Evolutionary conservation across 2,329 filamentous ascomycete species (phyloP), one percentile per base, ranked within the genome.

Genomic region (Aureobasidium sp.): DNA sequence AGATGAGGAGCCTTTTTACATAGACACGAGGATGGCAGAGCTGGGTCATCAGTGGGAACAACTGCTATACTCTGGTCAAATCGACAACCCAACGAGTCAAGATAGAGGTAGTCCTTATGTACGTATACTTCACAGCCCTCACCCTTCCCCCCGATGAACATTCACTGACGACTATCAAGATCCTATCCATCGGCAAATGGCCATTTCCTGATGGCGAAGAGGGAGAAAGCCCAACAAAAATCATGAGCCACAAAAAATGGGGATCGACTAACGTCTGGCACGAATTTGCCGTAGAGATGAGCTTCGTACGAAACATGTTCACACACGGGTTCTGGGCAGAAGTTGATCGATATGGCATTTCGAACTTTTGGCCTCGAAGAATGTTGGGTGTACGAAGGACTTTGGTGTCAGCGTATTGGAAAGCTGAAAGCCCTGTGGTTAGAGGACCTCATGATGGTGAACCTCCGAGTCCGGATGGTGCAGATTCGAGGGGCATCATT

Each of bases 241-340:
- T 59, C 13, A 59, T 59, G 54, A 49, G 54, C 21, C 42, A 37
- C 34, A 59, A 48, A 25, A 47, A 48, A 32, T 59, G 42, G 42
- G 54, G 54, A 11, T 4, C 5, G 13, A 16, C 8, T 10, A 5
- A 39, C 9, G 7, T 59, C 11, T 2, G 5, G 1, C 32, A 30
- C 5, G 47, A 45, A 10, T 60, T 42, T 29, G 48, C 48, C 5
- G 58, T 60, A 1, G 30, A 50, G 16, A 60, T 60, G 47, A 44
- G 34, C 30, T 60, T 52, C 10, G 32, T 60, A 0, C 47, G 53
- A 9, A 34, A 27, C 29, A 13, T 60, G 21, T 60, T 60, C 27
- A 60, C 58, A 8, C 16, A 45, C 7, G 29, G 53, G 16, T 60
- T 60, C 29, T 60, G 58, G 58, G n/a, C 11, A 2, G 36, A 52